phyloP scores from a whole-genome alignment of 2,329 filamentous ascomycete genomes.

The Paradendryphiella salina region DNA sequence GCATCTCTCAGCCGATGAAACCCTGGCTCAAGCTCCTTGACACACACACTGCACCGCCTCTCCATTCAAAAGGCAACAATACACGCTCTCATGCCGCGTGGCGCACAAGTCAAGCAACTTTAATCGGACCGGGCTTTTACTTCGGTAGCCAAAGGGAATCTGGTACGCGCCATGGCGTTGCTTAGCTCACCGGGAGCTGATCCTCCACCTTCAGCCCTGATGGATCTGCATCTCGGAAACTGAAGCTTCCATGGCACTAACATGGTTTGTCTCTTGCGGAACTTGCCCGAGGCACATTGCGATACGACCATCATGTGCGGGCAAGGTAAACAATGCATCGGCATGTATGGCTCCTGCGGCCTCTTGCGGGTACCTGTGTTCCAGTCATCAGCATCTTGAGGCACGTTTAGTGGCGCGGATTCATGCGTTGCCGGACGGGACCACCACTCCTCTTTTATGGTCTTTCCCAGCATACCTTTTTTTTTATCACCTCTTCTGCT shows the following conservation, averaged over 20 bases:
- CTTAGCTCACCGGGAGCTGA: constrained; percentile 1
- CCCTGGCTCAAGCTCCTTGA: constrained; percentile 19
- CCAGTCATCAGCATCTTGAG: constrained; percentile 16
- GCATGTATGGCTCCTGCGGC: constrained; percentile 7
- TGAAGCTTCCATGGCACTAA: constrained; percentile 25
- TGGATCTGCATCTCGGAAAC: constrained; percentile 22
- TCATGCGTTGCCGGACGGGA: constrained; percentile 22
- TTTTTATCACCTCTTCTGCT: neutral
- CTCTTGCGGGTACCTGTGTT: constrained; percentile 16
- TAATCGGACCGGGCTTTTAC: constrained; percentile 1
- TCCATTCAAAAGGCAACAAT: constrained; percentile 30
- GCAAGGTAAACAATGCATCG: constrained; percentile 16
- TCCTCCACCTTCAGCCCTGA: too few relatives aligned
- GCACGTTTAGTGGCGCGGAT: constrained; percentile 30
- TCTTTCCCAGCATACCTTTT: constrained; percentile 4
- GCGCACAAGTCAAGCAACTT: constrained; percentile 7
- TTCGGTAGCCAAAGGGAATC: constrained; percentile 22
- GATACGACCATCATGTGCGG: constrained; percentile 6
- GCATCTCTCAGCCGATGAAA: constrained; percentile 29
- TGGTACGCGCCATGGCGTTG: constrained; percentile 17
- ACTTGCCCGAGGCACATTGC: constrained; percentile 9
- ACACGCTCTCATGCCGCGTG: constrained; percentile 21
- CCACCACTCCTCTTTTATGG: constrained; percentile 14
- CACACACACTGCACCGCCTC: constrained; percentile 29
- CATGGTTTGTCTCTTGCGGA: constrained; percentile 8